These are phyloP conservation scores for Schizosaccharomyces octosporus DNA, from an alignment of 805 yeast genomes.

Conservation along the genomic window DNA sequence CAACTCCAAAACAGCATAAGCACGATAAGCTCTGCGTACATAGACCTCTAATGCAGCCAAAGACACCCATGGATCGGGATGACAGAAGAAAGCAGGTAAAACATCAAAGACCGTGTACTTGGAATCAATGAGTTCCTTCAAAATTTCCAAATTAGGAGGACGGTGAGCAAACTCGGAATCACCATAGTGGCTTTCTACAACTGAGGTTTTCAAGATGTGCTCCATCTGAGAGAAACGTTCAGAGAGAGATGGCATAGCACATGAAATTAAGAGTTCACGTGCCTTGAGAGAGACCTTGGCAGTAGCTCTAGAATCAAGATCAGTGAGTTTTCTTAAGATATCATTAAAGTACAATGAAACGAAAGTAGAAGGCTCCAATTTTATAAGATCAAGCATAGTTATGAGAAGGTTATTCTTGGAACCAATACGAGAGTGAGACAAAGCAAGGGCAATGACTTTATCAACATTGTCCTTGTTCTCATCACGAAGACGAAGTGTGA, in stretches of 20 bases:
- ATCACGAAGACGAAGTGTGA: conserved; percentile 66
- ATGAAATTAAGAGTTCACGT: conserved; percentile 84
- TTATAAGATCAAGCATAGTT: conserved; percentile 64
- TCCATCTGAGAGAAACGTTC: conserved; percentile 95
- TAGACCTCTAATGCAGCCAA: conserved; percentile 94
- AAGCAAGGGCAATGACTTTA: conserved; percentile 39
- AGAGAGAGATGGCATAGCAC: conserved; percentile 83
- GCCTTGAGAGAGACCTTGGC: conserved; percentile 90
- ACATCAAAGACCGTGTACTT: conserved; percentile 92
- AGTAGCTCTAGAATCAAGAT: conserved; percentile 68
- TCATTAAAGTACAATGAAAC: conserved; percentile 45
- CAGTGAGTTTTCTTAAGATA: conserved; percentile 56
- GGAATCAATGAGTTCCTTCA: conserved; percentile 84
- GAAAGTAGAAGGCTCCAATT: conserved; percentile 12
- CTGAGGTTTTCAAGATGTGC: conserved; percentile 78
- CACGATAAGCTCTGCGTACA: conserved; percentile 88
- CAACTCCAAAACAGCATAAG: conserved; percentile 66
- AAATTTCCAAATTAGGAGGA: conserved; percentile 53
- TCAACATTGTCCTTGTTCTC: conserved; percentile 53
- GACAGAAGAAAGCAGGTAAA: conserved; percentile 66
- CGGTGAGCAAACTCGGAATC: conserved; percentile 53
- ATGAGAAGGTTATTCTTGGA: conserved; percentile 75
- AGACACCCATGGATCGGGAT: conserved; percentile 65
- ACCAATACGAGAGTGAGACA: conserved; percentile 81
- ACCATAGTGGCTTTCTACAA: conserved; percentile 72